Conservation (phyloP, 805 yeast species). For the Cyberlindnera maclurae region DNA sequence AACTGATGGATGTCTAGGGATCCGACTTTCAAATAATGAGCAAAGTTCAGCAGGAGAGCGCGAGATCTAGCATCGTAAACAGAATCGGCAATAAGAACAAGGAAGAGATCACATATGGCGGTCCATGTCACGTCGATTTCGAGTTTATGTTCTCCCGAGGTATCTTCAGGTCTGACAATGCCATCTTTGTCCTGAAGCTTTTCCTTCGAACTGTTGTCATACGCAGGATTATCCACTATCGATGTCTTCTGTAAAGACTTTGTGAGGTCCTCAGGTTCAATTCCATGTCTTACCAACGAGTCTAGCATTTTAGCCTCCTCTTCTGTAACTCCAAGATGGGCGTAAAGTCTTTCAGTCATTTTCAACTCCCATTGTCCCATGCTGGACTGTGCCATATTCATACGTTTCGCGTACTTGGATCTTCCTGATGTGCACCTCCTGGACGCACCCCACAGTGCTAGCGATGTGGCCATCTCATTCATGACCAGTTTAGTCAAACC, state of each 20-base stretch:
- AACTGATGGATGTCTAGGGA: conserved; percentile 76
- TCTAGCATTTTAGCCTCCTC: conserved; percentile 87
- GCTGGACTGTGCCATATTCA: conserved; percentile 65
- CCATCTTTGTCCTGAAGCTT: conserved; percentile 2
- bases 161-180: conserved; percentile 11
- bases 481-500: conserved; percentile 73
- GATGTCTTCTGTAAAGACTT: conserved; percentile 49
- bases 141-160: conserved; percentile 29
- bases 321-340: conserved; percentile 69
- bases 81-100: conserved; percentile 74
- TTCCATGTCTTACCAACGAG: conserved; percentile 75
- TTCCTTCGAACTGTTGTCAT: conserved; percentile 11
- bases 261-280: conserved; percentile 64
- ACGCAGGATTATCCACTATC: conserved; percentile 44
- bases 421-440: conserved; percentile 38
- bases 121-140: conserved; percentile 90
- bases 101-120: conserved; percentile 80
- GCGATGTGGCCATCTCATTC: conserved; percentile 75
- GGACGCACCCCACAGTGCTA: conserved; percentile 48
- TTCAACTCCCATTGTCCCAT: conserved; percentile 80
- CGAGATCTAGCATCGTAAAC: conserved; percentile 87
- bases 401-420: conserved; percentile 44
- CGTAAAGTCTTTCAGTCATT: conserved; percentile 63
- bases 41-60: conserved; percentile 65
- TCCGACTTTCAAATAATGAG: conserved; percentile 48